Base-by-base conservation (phyloP, 139 green algal genomes). In the Pseudopediastrum boryanum region DNA sequence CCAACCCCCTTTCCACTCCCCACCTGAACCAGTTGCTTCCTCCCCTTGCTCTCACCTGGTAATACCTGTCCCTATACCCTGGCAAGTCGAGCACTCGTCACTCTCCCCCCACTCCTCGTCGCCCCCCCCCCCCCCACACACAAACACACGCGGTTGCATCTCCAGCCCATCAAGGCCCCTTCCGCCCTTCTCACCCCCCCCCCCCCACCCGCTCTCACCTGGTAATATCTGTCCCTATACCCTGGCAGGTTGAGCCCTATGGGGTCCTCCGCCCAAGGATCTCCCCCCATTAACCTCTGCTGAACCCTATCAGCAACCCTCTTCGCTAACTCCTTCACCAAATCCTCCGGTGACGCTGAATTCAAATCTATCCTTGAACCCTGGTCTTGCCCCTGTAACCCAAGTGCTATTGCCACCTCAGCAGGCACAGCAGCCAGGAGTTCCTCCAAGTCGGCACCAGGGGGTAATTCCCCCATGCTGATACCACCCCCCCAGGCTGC, bases 161-260 rank as follows among this genome's bases (percentile, higher is more conserved):
- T 31, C 56, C 13, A 10, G 35, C 56, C 31, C 56, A 2, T n/a
- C n/a, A n/a, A n/a, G n/a, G n/a, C n/a, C n/a, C n/a, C n/a, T n/a
- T n/a, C n/a, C n/a, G n/a, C n/a, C n/a, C n/a, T n/a, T n/a, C n/a
- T n/a, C n/a, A n/a, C n/a, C n/a, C n/a, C n/a, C n/a, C n/a, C n/a
- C n/a, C n/a, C n/a, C n/a, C n/a, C n/a, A n/a, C n/a, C n/a, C n/a
- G n/a, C n/a, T n/a, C 31, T 63, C 16, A 76, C 69, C 43, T 83
- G 41, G 74, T 93, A 93, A 78, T 89, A 86, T 35, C 87, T 77
- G 3, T 84, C 39, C 16, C 87, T 72, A 80, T 86, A 90, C 23
- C 84, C 85, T 0, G 79, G 61, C 29, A 85, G 41, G 7, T 67
- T 54, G 51, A 91, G 79, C n/a, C 59, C 63, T 64, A 89, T 71